These are phyloP conservation scores for Talaromyces liani DNA, from an alignment of 495 filamentous ascomycete genomes.

Conservation along the genomic window DNA sequence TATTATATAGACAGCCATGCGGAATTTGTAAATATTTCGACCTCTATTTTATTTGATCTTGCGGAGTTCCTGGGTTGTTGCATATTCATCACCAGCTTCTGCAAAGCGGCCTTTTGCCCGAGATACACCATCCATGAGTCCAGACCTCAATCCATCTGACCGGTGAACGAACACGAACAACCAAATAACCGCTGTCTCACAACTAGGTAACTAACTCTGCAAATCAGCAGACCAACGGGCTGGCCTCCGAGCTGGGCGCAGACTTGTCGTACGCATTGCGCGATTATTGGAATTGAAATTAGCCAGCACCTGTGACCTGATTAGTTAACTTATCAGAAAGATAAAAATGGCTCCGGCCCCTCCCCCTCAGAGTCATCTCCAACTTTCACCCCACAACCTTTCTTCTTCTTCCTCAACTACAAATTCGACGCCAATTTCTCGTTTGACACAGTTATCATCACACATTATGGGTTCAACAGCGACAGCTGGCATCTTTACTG, in stretches of 20 bases:
- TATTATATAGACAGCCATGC: not conserved
- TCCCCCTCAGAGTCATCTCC: conserved; percentile 13
- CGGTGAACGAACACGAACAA: not conserved
- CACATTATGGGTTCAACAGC: conserved; percentile 40
- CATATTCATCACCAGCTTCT: not conserved
- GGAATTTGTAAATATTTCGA: not conserved
- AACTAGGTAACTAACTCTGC: not conserved
- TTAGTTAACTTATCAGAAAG: not conserved
- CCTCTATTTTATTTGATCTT: not conserved
- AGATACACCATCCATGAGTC: not conserved
- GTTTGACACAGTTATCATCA: conserved; percentile 33
- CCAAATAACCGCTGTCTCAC: not conserved
- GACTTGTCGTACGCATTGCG: not conserved
- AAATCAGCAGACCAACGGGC: not conserved
- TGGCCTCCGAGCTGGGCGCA: too few species aligned
- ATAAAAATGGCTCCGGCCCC: conserved; percentile 2
- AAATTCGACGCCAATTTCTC: conserved; percentile 21
- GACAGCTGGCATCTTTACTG: conserved; percentile 60
- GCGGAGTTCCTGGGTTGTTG: not conserved
- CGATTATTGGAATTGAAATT: not conserved
- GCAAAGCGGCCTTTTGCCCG: not conserved
- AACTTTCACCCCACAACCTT: conserved; percentile 7
- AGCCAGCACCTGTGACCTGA: not conserved
- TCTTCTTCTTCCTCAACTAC: conserved; percentile 14
- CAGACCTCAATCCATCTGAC: not conserved